Conservation (phyloP, 1,284 basidiomycete species). For the Melampsora americana region DNA sequence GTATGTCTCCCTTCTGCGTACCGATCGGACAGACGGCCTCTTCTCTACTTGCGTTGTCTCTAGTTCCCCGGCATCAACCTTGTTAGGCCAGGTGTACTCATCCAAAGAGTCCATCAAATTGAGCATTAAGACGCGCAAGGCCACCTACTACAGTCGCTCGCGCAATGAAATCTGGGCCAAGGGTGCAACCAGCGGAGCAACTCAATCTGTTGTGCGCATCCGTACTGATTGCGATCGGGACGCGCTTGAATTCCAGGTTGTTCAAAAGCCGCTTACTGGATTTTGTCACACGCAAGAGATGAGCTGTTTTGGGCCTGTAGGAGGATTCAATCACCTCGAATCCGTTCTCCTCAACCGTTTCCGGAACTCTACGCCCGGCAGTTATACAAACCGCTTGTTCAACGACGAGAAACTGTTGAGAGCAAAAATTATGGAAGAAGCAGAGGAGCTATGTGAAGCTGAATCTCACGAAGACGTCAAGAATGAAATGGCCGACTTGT, state of each 20-base stretch:
- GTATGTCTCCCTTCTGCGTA: constrained; percentile 74
- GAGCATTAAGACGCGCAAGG: constrained; percentile 81
- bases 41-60: constrained; percentile 86
- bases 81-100: constrained; percentile 93
- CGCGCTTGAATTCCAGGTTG: constrained; percentile 82
- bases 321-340: constrained; percentile 79
- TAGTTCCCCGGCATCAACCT: constrained; percentile 62
- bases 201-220: constrained; percentile 80
- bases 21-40: constrained; percentile 86
- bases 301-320: constrained; percentile 78
- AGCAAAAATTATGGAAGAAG: constrained; percentile 97
- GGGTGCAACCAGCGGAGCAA: constrained; percentile 91
- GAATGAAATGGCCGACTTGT: constrained; percentile 90
- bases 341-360: constrained; percentile 72
- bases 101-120: constrained; percentile 80
- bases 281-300: constrained; percentile 85
- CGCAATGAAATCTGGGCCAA: constrained; percentile 96
- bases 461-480: constrained; percentile 78
- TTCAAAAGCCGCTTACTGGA: constrained; percentile 70
- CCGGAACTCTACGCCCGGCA: constrained; percentile 69
- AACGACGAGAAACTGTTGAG: constrained; percentile 73
- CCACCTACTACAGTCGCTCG: constrained; percentile 86
- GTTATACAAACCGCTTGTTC: constrained; percentile 88
- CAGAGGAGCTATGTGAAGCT: constrained; percentile 88
- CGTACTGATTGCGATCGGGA: constrained; percentile 90